Base-by-base conservation (phyloP, 192 early-diverging fungal species). In the Umbelopsis isabellina region DNA sequence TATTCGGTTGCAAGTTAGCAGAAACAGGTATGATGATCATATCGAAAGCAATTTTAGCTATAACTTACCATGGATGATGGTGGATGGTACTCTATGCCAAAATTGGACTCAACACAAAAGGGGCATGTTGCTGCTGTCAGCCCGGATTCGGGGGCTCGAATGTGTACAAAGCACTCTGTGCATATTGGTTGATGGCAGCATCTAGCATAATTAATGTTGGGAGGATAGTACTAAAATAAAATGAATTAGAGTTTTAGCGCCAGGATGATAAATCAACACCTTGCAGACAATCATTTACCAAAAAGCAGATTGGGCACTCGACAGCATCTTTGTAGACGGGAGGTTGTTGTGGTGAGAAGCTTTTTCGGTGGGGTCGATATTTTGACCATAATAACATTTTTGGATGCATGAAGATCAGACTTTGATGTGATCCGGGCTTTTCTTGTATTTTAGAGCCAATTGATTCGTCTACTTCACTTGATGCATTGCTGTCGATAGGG, bases 301-400 rank as follows among this genome's bases (percentile, higher is more conserved):
- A 45, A 61, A 76, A 67, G 37, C 75, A 76, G 50, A 76, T 76
- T 11, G 75, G 75, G 21, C 75, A 76, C 49, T 76, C 75, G 25
- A 49, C 20, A 22, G 48, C 46, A 22, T 68, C 52, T 20, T 45
- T 41, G 20, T 66, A 18, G 46, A 50, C 0, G 37, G 30, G 30
- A 35, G 47, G 22, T 49, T 11, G 44, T 9, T 27, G 49, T 58
- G 21, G 46, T 21, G 45, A 27, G 21, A 10, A 33, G 11, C 50
- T 20, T 44, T 23, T 49, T 18, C 37, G 66, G 33, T 61, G 55
- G 16, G 8, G 30, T 11, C 55, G 55, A 33, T 61, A 61, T n/a
- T 61, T 61, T 18, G 55, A 35, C 37, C 37, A 6, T 5, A 41
- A 41, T 9, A 10, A 41, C 10, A 41, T 41, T 41, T 41, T 41